Evolutionary conservation across 495 filamentous ascomycete genomes (phyloP).

Genomic region (Hypoxylon cercidicola): DNA sequence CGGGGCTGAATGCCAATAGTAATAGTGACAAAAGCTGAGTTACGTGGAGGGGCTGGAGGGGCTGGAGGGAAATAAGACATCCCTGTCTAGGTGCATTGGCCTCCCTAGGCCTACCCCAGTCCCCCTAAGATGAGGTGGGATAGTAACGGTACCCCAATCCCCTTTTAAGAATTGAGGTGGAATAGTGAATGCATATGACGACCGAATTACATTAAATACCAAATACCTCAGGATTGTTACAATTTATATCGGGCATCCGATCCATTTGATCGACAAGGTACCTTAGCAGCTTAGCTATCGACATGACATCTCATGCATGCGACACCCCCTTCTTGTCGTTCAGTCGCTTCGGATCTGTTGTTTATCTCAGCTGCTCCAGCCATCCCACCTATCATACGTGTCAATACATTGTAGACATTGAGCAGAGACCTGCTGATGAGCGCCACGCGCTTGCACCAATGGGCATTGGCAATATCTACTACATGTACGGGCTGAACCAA

Average conservation of each 20-base stretch:
- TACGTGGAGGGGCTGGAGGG: no score
- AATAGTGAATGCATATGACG: no score
- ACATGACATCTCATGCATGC: conserved; percentile 16
- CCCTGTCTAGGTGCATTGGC: no score
- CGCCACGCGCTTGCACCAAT: conserved; percentile 18
- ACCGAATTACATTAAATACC: no score
- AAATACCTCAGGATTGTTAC: no score
- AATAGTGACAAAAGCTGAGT: no score
- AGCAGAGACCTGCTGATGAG: conserved; percentile 21
- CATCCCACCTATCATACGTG: conserved; percentile 15
- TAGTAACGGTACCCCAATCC: no score
- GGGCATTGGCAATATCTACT: conserved; percentile 14
- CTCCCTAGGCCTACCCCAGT: no score
- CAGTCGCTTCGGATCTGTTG: conserved; percentile 3
- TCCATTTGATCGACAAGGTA: background rate
- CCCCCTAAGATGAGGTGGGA: no score
- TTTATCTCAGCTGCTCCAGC: conserved; percentile 4
- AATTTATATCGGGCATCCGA: conserved; percentile 4
- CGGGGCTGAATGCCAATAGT: no score
- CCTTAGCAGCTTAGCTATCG: background rate
- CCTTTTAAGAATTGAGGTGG: no score
- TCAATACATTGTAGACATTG: conserved; percentile 3
- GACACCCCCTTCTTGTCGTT: conserved; percentile 3
- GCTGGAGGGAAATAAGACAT: no score
- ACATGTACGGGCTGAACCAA: conserved; percentile 8